Evolutionary conservation across 179 eudicot species (phyloP), one percentile per base, ranked within the genome.

Genomic region (Carnegiea gigantea): DNA sequence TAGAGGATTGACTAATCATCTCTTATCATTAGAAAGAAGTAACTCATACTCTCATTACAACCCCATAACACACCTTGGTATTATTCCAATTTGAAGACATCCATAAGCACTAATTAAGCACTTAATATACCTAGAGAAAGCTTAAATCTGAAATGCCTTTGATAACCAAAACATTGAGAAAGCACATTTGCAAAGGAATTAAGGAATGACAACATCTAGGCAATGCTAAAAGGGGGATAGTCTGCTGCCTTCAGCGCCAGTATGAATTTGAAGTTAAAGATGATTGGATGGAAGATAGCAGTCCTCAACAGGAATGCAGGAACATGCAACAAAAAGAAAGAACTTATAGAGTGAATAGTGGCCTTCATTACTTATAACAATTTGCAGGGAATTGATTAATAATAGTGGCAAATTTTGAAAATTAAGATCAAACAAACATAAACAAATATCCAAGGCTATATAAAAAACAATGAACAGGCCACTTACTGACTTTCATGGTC

Each of bases 401-500:
- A 73, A 53, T 2, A 51, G 24, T 26, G 0, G 33, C 21, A 38
- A 62, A 24, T 36, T 43, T 20, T 59, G 57, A 24, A 44, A 23
- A 64, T 23, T 64, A 43, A 77, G 21, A 36, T 44, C 40, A 70
- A 53, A 26, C 13, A 13, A 33, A 64, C 12, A 77, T 57, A 70
- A 53, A 26, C 13, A 13, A 33, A 64, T 9, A 77, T 57, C 67
- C 49, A 17, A 60, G 72, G 80, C 38, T 59, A 76, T 17, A 79
- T 14, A 11, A 73, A 67, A 81, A 78, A 72, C 81, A 81, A 80
- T 80, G 48, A 86, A 79, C 77, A 85, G 80, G 85, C 77, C 84
- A 95, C 99, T 97, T 93, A 97, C 99, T 93, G 98, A 88, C 99
- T 97, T 83, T 97, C 99, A 77, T 82, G 97, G 78, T 97, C 99